These are phyloP conservation scores for Brassica cretica DNA, from an alignment of 345 rosid species.

Conservation along the genomic window DNA sequence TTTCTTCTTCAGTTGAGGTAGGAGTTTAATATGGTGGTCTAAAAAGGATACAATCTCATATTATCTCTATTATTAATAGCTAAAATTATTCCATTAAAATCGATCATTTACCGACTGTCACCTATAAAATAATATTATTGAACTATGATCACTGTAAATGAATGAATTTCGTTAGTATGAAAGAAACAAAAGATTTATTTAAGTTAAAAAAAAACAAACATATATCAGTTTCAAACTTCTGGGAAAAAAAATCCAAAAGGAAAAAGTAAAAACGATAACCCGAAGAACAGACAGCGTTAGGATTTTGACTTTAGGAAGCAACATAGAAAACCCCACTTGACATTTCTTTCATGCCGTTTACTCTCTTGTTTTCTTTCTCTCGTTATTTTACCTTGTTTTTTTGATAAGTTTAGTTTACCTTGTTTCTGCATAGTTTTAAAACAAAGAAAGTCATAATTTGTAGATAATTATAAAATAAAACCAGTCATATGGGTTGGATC, in stretches of 20 bases:
- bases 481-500: not conserved
- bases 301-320: slow-evolving; percentile 34
- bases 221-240: not conserved
- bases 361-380: not conserved
- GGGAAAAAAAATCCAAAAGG: not conserved
- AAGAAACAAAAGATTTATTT: not conserved
- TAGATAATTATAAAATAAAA: not conserved
- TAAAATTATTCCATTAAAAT: not conserved
- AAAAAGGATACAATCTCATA: too few species aligned
- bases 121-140: not conserved
- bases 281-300: slow-evolving; percentile 23
- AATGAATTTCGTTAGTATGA: not conserved
- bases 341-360: not conserved
- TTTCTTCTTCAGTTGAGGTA: too few species aligned
- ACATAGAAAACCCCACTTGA: slow-evolving; percentile 6
- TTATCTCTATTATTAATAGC: not conserved
- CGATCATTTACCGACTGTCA: not conserved
- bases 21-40: too few species aligned
- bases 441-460: not conserved
- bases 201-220: not conserved
- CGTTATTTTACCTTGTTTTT: not conserved
- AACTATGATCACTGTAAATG: not conserved
- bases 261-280: slow-evolving; percentile 9
- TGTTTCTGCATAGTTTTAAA: not conserved
- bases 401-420: too few species aligned